These are phyloP conservation scores for Galerina marginata DNA, from an alignment of 768 basidiomycete genomes.

Conservation along the genomic window DNA sequence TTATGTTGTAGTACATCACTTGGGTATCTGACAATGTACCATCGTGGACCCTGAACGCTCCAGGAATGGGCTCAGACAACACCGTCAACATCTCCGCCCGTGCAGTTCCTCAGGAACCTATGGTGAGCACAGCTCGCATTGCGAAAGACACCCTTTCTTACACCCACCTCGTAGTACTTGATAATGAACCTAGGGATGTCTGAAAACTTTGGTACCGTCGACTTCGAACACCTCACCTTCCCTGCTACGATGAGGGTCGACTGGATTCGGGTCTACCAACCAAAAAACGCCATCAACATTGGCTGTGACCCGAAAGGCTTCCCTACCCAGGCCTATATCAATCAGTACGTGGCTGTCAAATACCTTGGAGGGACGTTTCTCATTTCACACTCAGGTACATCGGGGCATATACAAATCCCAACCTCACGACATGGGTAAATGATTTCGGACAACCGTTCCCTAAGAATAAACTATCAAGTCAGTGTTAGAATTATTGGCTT, in stretches of 20 bases:
- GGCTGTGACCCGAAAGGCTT: conserved; percentile 83
- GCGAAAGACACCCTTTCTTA: not conserved
- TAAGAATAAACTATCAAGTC: conserved; percentile 63
- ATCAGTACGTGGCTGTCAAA: conserved; percentile 47
- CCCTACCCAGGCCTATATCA: conserved; percentile 86
- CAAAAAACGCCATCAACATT: conserved; percentile 67
- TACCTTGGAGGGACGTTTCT: not conserved
- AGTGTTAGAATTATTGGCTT: conserved; percentile 47
- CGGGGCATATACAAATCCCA: conserved; percentile 83
- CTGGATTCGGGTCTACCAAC: conserved; percentile 92
- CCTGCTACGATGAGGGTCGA: conserved; percentile 81
- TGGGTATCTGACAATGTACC: conserved; percentile 72
- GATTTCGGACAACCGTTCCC: conserved; percentile 73
- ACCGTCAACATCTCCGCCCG: conserved; percentile 66
- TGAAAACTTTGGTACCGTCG: conserved; percentile 71
- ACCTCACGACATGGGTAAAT: conserved; percentile 75
- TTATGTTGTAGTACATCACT: conserved; percentile 63
- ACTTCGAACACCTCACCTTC: conserved; percentile 73
- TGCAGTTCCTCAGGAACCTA: conserved; percentile 82
- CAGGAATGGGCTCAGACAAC: conserved; percentile 62
- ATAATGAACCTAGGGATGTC: conserved; percentile 89
- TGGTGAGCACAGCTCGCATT: conserved; percentile 49
- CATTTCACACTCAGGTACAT: conserved; percentile 41
- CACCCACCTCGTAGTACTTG: conserved; percentile 60
- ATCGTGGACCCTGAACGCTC: conserved; percentile 72